These are phyloP conservation scores for Danielia reshetovae DNA, from an alignment of 805 yeast species.

Conservation along the genomic window DNA sequence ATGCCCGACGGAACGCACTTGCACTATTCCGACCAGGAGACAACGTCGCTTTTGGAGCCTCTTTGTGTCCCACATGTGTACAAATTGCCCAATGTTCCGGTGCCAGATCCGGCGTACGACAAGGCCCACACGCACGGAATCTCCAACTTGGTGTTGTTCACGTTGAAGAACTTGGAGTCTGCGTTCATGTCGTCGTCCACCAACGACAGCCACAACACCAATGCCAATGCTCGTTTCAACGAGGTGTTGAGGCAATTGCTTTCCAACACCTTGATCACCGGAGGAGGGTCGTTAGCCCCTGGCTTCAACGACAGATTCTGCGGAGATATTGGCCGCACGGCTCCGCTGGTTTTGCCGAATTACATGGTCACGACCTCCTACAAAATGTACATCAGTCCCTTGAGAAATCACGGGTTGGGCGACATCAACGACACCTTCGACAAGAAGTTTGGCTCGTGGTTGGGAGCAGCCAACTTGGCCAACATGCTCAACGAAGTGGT, in stretches of 20 bases:
- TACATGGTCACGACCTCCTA: conserved; percentile 29
- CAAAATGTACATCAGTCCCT: conserved; percentile 18
- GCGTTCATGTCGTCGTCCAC: conserved; percentile 25
- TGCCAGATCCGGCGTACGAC: conserved; percentile 36
- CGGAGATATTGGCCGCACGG: conserved; percentile 48
- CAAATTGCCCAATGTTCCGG: conserved; percentile 34
- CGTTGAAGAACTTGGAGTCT: conserved; percentile 34
- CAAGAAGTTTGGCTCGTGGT: conserved; percentile 59
- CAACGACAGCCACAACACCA: conserved; percentile 18
- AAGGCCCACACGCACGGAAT: conserved; percentile 49
- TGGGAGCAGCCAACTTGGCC: conserved; percentile 70
- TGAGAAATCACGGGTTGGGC: conserved; percentile 23
- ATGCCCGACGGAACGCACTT: conserved; percentile 53
- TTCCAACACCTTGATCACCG: conserved; percentile 52
- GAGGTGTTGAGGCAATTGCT: conserved; percentile 37
- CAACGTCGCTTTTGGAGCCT: conserved; percentile 58
- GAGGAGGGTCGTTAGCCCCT: conserved; percentile 53
- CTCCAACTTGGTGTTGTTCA: conserved; percentile 32
- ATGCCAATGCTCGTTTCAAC: conserved; percentile 30
- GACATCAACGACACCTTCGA: conserved; percentile 42
- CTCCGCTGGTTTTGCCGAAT: conserved; percentile 44
- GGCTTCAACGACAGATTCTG: conserved; percentile 55
- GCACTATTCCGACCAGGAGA: conserved; percentile 35
- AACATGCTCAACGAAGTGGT: conserved; percentile 49
- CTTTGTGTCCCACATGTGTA: conserved; percentile 61